phyloP scores from a whole-genome alignment of 768 basidiomycete genomes.

The Ephemerocybe angulata region DNA sequence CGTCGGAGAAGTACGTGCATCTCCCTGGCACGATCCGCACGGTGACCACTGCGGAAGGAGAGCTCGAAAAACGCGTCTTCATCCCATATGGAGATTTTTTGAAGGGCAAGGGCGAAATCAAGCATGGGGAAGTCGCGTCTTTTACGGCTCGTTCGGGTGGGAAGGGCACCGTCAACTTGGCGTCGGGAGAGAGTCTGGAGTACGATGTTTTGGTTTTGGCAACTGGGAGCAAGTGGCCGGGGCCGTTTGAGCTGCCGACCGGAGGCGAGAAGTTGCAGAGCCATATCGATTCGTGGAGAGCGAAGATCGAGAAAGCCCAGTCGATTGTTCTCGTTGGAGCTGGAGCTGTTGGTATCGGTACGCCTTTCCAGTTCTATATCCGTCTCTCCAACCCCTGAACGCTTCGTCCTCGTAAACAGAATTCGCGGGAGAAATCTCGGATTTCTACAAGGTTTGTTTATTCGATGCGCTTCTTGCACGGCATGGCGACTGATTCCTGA shows the following conservation, averaged over 20 bases:
- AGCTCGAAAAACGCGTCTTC: slow-evolving; percentile 29
- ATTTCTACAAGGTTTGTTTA: slow-evolving; percentile 34
- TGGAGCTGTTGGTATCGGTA: slow-evolving; percentile 49
- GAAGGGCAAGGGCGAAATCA: slow-evolving; percentile 38
- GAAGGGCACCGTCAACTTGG: slow-evolving; percentile 40
- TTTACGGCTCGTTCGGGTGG: slow-evolving; percentile 19
- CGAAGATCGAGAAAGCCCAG: slow-evolving; percentile 29
- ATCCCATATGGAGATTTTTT: slow-evolving; percentile 47
- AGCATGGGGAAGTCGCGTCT: slow-evolving; percentile 28
- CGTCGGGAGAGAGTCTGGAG: slow-evolving; percentile 38
- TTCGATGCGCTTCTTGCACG: slow-evolving; percentile 4
- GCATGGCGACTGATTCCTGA: no score
- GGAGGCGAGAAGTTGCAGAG: slow-evolving; percentile 15
- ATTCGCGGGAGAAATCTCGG: slow-evolving; percentile 38
- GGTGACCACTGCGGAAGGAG: slow-evolving; percentile 35
- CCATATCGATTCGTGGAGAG: slow-evolving; percentile 24
- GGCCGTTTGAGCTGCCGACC: slow-evolving; percentile 23
- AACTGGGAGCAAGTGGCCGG: slow-evolving; percentile 46
- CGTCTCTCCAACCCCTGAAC: not conserved
- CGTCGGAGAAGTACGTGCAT: slow-evolving; percentile 41
- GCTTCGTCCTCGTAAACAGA: slow-evolving; percentile 23
- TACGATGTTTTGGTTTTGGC: slow-evolving; percentile 52
- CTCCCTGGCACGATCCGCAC: slow-evolving; percentile 47
- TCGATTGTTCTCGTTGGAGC: slow-evolving; percentile 50
- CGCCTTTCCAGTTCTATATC: slow-evolving; percentile 10